Conservation (phyloP, 257 asterid species). For the Coffea eugenioides region DNA sequence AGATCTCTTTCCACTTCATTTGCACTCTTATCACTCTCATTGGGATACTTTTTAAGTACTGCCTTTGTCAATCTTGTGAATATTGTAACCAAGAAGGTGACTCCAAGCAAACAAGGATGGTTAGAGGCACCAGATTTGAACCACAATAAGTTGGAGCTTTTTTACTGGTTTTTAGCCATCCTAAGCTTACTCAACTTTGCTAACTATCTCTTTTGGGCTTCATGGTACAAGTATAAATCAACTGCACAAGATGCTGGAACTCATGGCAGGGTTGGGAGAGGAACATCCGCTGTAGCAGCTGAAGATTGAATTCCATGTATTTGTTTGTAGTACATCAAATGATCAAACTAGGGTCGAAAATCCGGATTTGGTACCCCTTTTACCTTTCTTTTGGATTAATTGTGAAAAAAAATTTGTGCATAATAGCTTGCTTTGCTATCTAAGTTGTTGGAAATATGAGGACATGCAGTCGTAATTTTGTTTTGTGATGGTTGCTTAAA, state of each 20-base stretch:
- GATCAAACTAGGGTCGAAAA: not conserved
- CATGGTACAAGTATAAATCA: conserved; percentile 61
- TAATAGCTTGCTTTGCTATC: not conserved
- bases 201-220: conserved; percentile 57
- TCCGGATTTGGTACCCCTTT: not conserved
- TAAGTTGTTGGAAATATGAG: not conserved
- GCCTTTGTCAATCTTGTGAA: conserved; percentile 50
- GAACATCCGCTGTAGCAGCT: not conserved
- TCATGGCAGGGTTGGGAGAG: not conserved
- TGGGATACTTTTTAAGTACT: conserved; percentile 61
- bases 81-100: conserved; percentile 34
- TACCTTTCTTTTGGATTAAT: not conserved
- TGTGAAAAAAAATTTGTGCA: not conserved
- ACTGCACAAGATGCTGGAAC: conserved; percentile 10
- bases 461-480: too few species aligned
- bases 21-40: conserved; percentile 52
- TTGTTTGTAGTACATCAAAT: not conserved
- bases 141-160: conserved; percentile 46
- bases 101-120: conserved; percentile 55
- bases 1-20: conserved; percentile 69
- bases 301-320: not conserved
- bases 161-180: conserved; percentile 60
- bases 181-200: conserved; percentile 58
- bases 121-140: conserved; percentile 49
- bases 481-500: not conserved